These are phyloP conservation scores for Globisporangium paddicum DNA, from an alignment of 352 stramenopile genomes.

Conservation along the genomic window DNA sequence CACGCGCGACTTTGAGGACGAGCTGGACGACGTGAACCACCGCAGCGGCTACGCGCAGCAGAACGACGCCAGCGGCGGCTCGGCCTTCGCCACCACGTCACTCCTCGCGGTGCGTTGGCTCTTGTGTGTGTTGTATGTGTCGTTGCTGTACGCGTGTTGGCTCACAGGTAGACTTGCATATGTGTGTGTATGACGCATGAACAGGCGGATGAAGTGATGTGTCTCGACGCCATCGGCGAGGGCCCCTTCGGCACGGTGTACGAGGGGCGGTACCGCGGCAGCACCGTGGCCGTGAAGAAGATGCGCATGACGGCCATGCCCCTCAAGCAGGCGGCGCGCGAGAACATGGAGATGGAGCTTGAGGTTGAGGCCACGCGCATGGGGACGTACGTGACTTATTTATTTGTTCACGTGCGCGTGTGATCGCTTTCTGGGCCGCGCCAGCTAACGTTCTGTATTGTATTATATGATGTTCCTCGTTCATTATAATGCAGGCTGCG, in stretches of 20 bases:
- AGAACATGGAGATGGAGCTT: slow-evolving; percentile 82
- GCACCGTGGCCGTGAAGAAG: slow-evolving; percentile 83
- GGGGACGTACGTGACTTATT: slow-evolving; percentile 30
- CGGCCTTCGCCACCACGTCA: slow-evolving; percentile 67
- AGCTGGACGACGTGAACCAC: slow-evolving; percentile 63
- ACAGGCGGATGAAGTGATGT: slow-evolving; percentile 81
- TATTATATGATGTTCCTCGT: neutral
- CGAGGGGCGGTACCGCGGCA: slow-evolving; percentile 83
- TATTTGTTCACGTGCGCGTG: neutral
- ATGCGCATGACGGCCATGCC: slow-evolving; percentile 74
- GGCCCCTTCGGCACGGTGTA: slow-evolving; percentile 78
- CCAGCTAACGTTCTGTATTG: neutral
- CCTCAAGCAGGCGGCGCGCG: slow-evolving; percentile 46
- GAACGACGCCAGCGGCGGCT: slow-evolving; percentile 30
- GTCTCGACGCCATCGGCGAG: slow-evolving; percentile 72
- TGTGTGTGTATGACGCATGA: neutral
- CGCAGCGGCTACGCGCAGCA: slow-evolving; percentile 47
- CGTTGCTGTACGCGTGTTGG: neutral
- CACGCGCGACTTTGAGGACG: slow-evolving; percentile 74
- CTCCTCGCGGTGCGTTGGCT: slow-evolving; percentile 52
- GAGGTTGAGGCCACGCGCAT: slow-evolving; percentile 79
- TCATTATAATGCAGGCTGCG: slow-evolving; percentile 55
- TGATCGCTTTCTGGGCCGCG: slow-evolving; percentile 10
- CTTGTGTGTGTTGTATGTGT: neutral
- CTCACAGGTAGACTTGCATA: neutral